Conservation (phyloP, 2,329 filamentous ascomycete species). For the Colletotrichum truncatum region DNA sequence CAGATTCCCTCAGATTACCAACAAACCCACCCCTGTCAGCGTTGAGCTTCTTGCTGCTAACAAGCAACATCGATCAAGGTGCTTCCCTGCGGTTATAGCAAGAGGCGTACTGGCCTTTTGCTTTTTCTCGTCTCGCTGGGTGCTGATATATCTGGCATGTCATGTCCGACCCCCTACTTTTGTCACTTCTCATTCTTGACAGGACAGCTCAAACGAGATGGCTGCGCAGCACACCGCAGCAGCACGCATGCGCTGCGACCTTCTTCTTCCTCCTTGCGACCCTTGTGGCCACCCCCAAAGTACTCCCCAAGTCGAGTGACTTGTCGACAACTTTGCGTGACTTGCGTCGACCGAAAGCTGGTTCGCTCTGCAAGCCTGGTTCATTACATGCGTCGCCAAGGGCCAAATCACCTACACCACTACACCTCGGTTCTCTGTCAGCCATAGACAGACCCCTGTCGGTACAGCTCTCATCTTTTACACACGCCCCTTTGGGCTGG, state of each 20-base stretch:
- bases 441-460: not conserved
- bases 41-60: not conserved
- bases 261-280: not conserved
- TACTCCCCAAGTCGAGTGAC: slow-evolving; percentile 22
- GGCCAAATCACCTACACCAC: not conserved
- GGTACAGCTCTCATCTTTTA: not conserved
- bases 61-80: no score
- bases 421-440: not conserved
- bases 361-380: not conserved
- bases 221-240: slow-evolving; percentile 14
- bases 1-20: slow-evolving; percentile 21
- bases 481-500: slow-evolving; percentile 4
- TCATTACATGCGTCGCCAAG: not conserved
- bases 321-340: not conserved
- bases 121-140: not conserved
- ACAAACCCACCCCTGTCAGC: not conserved
- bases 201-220: slow-evolving; percentile 28
- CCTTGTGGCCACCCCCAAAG: not conserved
- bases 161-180: not conserved
- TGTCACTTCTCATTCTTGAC: slow-evolving; percentile 22
- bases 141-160: slow-evolving; percentile 19
- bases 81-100: no score
- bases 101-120: no score
- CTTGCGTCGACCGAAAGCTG: not conserved
- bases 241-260: slow-evolving; percentile 20